Conservation (phyloP, 352 stramenopile species). For the Globisporangium takayamanum region DNA sequence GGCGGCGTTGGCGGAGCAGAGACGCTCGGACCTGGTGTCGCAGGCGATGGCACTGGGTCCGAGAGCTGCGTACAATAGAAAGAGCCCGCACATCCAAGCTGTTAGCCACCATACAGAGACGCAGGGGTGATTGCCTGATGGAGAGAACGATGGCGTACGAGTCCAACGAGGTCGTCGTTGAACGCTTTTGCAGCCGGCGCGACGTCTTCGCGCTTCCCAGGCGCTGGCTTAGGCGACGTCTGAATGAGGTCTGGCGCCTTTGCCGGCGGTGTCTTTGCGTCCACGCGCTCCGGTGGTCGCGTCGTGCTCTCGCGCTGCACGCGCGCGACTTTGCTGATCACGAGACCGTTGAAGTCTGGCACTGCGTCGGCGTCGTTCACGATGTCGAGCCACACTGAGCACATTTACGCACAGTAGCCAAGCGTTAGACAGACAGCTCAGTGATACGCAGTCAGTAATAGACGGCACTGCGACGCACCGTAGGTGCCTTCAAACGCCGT, state of each 20-base stretch:
- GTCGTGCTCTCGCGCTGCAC: conserved; percentile 46
- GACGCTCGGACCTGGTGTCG: conserved; percentile 12
- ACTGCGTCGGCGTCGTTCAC: conserved; percentile 61
- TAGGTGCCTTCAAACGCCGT: conserved; percentile 82
- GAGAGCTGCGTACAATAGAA: conserved; percentile 29
- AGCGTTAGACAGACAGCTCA: neutral
- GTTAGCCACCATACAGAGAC: neutral
- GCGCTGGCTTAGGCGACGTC: conserved; percentile 26
- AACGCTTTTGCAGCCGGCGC: conserved; percentile 46
- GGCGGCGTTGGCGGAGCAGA: conserved; percentile 32
- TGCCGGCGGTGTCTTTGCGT: conserved; percentile 16
- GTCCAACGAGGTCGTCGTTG: conserved; percentile 75
- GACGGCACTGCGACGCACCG: conserved; percentile 24
- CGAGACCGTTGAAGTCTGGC: conserved; percentile 75
- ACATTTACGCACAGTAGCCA: neutral
- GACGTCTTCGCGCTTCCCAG: conserved; percentile 47
- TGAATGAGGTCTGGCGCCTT: conserved; percentile 62
- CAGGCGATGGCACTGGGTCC: conserved; percentile 48
- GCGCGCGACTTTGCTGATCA: conserved; percentile 78
- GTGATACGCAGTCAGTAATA: neutral
- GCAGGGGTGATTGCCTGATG: neutral
- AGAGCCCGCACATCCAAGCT: neutral
- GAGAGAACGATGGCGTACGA: conserved; percentile 29
- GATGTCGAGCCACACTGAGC: conserved; percentile 74
- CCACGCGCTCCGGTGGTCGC: conserved; percentile 26